Base-by-base conservation (phyloP, 148 eudicot species). In the Salicornia ramosissima region DNA sequence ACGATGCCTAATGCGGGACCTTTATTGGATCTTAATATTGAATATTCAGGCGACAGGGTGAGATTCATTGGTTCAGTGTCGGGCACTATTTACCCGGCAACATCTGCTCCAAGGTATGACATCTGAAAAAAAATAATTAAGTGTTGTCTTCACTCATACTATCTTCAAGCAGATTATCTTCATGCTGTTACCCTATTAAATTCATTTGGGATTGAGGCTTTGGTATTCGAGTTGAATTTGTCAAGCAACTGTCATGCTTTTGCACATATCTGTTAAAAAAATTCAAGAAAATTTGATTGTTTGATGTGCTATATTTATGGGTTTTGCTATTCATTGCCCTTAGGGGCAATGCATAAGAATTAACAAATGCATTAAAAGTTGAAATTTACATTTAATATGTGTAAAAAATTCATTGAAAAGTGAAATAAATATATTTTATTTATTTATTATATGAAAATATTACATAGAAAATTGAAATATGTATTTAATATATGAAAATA, bases 41-140 rank as follows among this genome's bases (percentile, higher is more conserved):
- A 71, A 65, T 59, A 46, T 68, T 24, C 65, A 89, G 97, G 97
- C 68, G 97, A 92, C 81, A 83, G 79, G 78, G 97, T 92, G 71
- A 86, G 80, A 69, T 92, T 79, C 75, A 72, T 75, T 2, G 88
- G 90, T 68, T 51, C 90, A 47, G 59, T 82, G 75, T 83, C 96
- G 30, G 77, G 78, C 50, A 80, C 80, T 76, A 70, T 84, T 24
- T 83, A 84, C 73, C 64, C 91, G 31, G 54, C 81, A 58, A 55
- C 83, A 81, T 60, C 85, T 15, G 47, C 80, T 66, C 72, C 83
- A 52, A 87, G 97, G 97, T 92, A 85, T 31, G 74, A 49, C 54
- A 53, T 55, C 54, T 28, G 36, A 51, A 28, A 5, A 65, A 26
- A 13, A 25, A n/a, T 3, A 52, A 24, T 4, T 10, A 54, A 29